Evolutionary conservation across 139 green algal species (phyloP), one percentile per base, ranked within the genome.

Genomic region (Picochlorum sp.): DNA sequence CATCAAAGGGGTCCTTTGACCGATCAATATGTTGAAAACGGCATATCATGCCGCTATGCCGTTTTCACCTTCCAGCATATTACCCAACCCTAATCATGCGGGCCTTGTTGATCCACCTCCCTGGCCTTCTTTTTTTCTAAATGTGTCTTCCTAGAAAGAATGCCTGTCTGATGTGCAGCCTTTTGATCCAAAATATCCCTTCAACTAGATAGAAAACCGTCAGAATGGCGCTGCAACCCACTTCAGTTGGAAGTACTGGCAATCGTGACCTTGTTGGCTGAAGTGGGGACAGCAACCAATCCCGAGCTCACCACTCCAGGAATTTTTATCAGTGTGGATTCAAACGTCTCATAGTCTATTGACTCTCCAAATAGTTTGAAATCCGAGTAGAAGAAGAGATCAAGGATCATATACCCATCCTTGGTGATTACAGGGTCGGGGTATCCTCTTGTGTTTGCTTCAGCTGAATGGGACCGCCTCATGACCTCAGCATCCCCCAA

Each of bases 401-500:
- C 78, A 0, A 84, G 45, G 3, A 84, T 45, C 5, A 67, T 63
- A 23, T 81, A 24, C 31, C 67, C 71, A 8, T 78, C 71, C 4
- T 55, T 23, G 6, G 45, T 71, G 3, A 73, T 49, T 10, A 78
- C 76, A 3, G 78, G 78, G 23, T 15, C 37, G 30, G 72, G 45
- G 1, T 66, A 57, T 24, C 70, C 77, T 7, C 77, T 67, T 1
- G 77, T 76, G 21, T 69, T 63, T 10, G 57, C 62, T 20, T 67
- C 52, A 31, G 56, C 61, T 28, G 63, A 41, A 0, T 10, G 10
- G 7, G 28, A 30, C 50, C 44, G 73, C n/a, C 77, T 82, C 83
- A 85, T 91, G 24, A 95, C 71, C 65, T 95, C 87, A 6, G 88
- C 88, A 56, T 95, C 86, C 0, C 81, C 84, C 9, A 95, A 60